Evolutionary conservation across 768 basidiomycete species (phyloP).

Genomic region (Lactarius hengduanensis): DNA sequence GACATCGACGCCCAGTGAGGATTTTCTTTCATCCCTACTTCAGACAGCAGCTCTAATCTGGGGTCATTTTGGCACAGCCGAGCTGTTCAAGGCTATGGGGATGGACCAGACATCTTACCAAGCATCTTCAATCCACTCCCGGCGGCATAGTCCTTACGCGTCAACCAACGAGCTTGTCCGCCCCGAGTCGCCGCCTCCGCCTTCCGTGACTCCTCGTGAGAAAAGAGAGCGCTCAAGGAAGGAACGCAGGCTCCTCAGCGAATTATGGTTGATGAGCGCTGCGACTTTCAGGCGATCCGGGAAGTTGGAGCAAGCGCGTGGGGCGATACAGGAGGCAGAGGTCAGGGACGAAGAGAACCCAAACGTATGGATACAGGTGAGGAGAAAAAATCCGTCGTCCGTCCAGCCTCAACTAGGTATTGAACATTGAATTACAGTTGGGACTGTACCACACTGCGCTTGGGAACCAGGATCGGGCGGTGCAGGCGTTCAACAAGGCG

Average conservation of each 20-base stretch:
- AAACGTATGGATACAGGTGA: conserved; percentile 92
- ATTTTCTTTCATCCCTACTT: neutral
- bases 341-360: conserved; percentile 82
- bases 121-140: conserved; percentile 83
- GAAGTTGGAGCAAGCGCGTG: conserved; percentile 86
- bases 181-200: conserved; percentile 40
- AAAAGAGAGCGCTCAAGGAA: conserved; percentile 43
- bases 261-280: conserved; percentile 92
- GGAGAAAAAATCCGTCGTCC: conserved; percentile 28
- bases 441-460: conserved; percentile 69
- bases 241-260: conserved; percentile 69
- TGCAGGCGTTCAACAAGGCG: conserved; percentile 81
- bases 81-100: conserved; percentile 18
- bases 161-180: conserved; percentile 36
- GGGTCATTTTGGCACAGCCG: neutral
- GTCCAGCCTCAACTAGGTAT: neutral
- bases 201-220: conserved; percentile 29
- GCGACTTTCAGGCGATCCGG: conserved; percentile 90
- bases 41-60: conserved; percentile 1
- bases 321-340: conserved; percentile 94
- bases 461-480: conserved; percentile 56
- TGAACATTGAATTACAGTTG: conserved; percentile 45
- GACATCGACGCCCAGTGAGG: conserved; percentile 67
- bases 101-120: conserved; percentile 53
- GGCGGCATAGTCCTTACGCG: conserved; percentile 46